Base-by-base conservation (phyloP, 2,329 filamentous ascomycete genomes). In the Apiospora malaysiana region DNA sequence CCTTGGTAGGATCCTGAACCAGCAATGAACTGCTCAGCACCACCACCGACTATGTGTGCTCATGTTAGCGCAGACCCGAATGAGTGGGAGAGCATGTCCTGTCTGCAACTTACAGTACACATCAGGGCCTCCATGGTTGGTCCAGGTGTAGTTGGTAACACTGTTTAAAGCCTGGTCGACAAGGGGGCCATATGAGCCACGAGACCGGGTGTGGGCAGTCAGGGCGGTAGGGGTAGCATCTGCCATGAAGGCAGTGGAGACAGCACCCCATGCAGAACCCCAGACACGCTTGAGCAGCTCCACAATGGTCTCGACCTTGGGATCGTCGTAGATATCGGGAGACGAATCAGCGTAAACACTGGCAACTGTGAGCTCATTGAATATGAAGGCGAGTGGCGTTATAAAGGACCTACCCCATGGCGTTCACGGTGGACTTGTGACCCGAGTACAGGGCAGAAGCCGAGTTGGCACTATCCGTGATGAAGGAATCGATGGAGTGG, bases 391-490 rank as follows among this genome's bases (percentile, higher is more conserved):
- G 16, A 27, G 27, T 6, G 8, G 42, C 5, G 42, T 27, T 37
- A 3, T 4, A 4, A 16, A 12, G 4, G 10, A 43, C 79, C 75
- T 76, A 91, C 81, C 92, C 92, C 82, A 96, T 88, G 40, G 92
- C 92, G 77, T 96, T 95, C 74, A 95, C 93, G 0, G 90, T 92
- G 77, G 89, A 92, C 86, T 96, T 96, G 85, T 96, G 93, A 45
- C 94, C 94, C 32, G 89, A 90, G 83, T 95, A 96, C 23, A 96
- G 85, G 21, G 93, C 92, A 59, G 92, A 93, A 4, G 93, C 93
- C 6, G 92, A 94, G 83, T 96, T 96, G 82, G 94, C 94, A 72
- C 91, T 94, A 81, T 96, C 93, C 47, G 93, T 96, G 79, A 96
- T 95, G 85, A 93, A 95, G 68, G 86, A 90, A 83, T 95, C 93